phyloP scores from a whole-genome alignment of 2,329 filamentous ascomycete species.

The Gyromitra esculenta region DNA sequence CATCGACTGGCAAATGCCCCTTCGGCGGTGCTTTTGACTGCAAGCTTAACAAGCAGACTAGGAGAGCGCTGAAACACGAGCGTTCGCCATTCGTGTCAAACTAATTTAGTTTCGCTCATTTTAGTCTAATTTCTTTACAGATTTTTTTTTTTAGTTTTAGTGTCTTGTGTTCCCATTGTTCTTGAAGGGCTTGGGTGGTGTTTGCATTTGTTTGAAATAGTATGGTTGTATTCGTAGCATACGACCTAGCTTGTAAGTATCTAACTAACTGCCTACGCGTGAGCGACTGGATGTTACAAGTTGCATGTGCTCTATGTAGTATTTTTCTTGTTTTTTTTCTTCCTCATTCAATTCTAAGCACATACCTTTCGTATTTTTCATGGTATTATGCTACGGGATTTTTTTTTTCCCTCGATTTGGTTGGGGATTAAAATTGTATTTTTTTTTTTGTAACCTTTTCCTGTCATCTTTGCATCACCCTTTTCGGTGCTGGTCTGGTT shows the following conservation, averaged over 20 bases:
- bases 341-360: constrained; percentile 41
- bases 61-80: constrained; percentile 47
- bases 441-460: constrained; percentile 33
- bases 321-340: constrained; percentile 30
- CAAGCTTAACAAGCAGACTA: constrained; percentile 40
- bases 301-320: constrained; percentile 27
- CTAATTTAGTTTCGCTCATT: not conserved
- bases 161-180: constrained; percentile 44
- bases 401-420: constrained; percentile 23
- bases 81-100: constrained; percentile 40
- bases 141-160: constrained; percentile 34
- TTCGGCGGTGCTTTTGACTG: constrained; percentile 54
- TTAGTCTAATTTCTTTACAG: not conserved
- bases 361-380: constrained; percentile 24
- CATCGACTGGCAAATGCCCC: constrained; percentile 43
- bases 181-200: constrained; percentile 45
- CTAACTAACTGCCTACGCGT: constrained; percentile 23
- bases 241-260: constrained; percentile 42
- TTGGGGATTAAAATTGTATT: constrained; percentile 10
- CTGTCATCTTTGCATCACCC: constrained; percentile 39
- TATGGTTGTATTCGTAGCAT: constrained; percentile 34
- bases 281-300: constrained; percentile 29
- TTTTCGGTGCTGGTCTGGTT: constrained; percentile 43
- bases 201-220: constrained; percentile 33
- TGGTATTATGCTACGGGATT: constrained; percentile 23